These are phyloP conservation scores for Saccharomycopsis phalli DNA, from an alignment of 1,139 yeast genomes.

Conservation along the genomic window DNA sequence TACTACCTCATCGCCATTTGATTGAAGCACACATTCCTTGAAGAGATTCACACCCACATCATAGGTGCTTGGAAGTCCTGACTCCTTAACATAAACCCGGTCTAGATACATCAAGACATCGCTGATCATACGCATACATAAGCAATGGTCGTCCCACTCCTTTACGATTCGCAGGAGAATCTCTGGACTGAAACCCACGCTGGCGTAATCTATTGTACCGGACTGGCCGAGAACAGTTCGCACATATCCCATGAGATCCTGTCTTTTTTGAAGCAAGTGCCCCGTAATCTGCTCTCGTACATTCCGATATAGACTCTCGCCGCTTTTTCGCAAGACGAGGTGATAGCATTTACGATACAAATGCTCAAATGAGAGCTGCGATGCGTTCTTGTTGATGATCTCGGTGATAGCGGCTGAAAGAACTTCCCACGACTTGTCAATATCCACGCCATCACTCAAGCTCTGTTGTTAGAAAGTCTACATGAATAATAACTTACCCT, in stretches of 20 bases:
- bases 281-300: constrained; percentile 43
- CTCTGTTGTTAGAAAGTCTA: constrained; percentile 19
- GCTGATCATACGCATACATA: constrained; percentile 70
- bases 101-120: constrained; percentile 84
- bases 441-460: constrained; percentile 39
- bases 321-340: constrained; percentile 66
- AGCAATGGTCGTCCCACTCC: constrained; percentile 70
- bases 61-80: constrained; percentile 46
- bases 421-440: constrained; percentile 61
- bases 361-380: constrained; percentile 73
- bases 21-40: constrained; percentile 35
- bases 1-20: constrained; percentile 44
- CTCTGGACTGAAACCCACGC: constrained; percentile 23
- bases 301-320: constrained; percentile 58
- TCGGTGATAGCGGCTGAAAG: constrained; percentile 68
- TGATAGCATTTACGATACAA: constrained; percentile 77
- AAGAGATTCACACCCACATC: constrained; percentile 68
- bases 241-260: constrained; percentile 20
- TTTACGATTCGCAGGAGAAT: constrained; percentile 40
- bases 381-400: constrained; percentile 67
- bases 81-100: constrained; percentile 71
- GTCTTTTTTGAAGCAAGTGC: constrained; percentile 37
- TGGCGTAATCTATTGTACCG: too few relatives aligned
- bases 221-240: too few relatives aligned
- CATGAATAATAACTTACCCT: background rate